Conservation (phyloP, 805 yeast genomes). For the Blastobotrys peoriensis region DNA sequence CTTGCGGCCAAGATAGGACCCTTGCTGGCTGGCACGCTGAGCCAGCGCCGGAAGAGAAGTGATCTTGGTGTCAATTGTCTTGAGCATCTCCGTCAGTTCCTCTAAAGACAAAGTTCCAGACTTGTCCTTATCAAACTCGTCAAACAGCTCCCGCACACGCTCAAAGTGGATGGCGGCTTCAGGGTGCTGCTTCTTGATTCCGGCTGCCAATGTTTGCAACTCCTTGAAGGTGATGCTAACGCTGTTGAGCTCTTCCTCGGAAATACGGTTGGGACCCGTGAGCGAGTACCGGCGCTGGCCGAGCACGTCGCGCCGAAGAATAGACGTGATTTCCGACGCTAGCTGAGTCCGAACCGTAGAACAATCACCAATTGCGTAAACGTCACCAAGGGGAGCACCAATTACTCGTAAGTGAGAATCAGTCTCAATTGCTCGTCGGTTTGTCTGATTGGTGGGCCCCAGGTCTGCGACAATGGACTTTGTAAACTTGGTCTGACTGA, state of each 20-base stretch:
- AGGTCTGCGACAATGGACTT: constrained; percentile 47
- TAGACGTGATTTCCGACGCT: constrained; percentile 49
- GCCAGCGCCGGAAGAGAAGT: constrained; percentile 71
- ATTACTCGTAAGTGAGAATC: constrained; percentile 65
- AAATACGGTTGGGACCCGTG: constrained; percentile 20
- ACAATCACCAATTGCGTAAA: constrained; percentile 70
- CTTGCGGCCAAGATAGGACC: constrained; percentile 57
- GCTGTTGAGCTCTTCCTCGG: constrained; percentile 48
- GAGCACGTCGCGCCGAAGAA: constrained; percentile 31
- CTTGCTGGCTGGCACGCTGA: constrained; percentile 69
- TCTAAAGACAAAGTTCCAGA: constrained; percentile 48
- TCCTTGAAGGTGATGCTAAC: constrained; percentile 44
- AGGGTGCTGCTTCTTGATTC: constrained; percentile 48
- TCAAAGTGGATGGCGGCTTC: constrained; percentile 52
- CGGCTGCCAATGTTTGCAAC: constrained; percentile 42
- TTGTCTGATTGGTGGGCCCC: constrained; percentile 42
- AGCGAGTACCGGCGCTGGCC: constrained; percentile 15
- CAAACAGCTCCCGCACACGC: constrained; percentile 44
- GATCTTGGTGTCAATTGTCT: constrained; percentile 54
- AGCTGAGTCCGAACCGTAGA: constrained; percentile 58
- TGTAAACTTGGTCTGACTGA: constrained; percentile 59
- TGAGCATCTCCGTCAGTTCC: constrained; percentile 45
- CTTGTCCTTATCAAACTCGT: constrained; percentile 43
- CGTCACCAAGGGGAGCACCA: constrained; percentile 63
- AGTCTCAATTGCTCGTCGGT: constrained; percentile 68